Evolutionary conservation across 2,329 filamentous ascomycete genomes (phyloP).

Genomic region (Rhynchosporium graminicola): DNA sequence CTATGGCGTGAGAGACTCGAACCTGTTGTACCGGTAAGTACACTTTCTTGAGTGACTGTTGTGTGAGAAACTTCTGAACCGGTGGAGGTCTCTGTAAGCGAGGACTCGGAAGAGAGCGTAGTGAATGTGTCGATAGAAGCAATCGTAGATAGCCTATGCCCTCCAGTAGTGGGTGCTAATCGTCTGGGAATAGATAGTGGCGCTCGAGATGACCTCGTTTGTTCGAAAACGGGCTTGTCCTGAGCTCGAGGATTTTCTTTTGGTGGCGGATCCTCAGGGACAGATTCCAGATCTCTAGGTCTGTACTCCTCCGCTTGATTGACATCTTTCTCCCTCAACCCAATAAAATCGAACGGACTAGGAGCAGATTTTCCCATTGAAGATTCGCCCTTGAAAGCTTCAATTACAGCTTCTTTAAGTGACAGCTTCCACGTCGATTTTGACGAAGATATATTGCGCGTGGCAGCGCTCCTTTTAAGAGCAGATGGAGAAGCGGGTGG

Average conservation of each 20-base stretch:
- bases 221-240: conserved; percentile 23
- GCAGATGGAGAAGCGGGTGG: conserved; percentile 40
- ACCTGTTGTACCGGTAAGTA: conserved; percentile 27
- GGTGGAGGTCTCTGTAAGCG: conserved; percentile 23
- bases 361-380: conserved; percentile 36
- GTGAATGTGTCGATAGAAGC: conserved; percentile 37
- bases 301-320: conserved; percentile 24
- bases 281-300: conserved; percentile 17
- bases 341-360: conserved; percentile 32
- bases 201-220: conserved; percentile 23
- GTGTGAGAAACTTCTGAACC: conserved; percentile 37
- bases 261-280: conserved; percentile 20
- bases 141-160: conserved; percentile 39
- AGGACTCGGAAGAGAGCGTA: conserved; percentile 25
- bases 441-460: conserved; percentile 51
- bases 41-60: conserved; percentile 48
- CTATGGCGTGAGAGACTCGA: conserved; percentile 37
- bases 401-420: conserved; percentile 59
- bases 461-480: conserved; percentile 58
- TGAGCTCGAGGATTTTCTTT: conserved; percentile 19
- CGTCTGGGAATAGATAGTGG: conserved; percentile 25
- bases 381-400: conserved; percentile 65
- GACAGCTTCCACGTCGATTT: conserved; percentile 52
- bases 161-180: conserved; percentile 31
- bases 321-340: conserved; percentile 29